phyloP scores from a whole-genome alignment of 169 alveolate genomes.

The Eimeria mitis region DNA sequence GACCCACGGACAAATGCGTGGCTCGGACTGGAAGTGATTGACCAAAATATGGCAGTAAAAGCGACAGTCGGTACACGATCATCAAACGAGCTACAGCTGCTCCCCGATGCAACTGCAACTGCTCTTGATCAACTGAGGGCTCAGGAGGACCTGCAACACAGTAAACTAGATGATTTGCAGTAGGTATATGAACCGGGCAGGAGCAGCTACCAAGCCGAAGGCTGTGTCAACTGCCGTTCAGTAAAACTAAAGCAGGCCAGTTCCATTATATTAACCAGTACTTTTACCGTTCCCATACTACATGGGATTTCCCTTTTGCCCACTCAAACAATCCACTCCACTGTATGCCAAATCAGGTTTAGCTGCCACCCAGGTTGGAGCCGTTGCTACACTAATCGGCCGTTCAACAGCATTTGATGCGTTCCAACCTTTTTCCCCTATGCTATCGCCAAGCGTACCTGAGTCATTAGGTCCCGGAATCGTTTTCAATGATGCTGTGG shows the following conservation, averaged over 20 bases:
- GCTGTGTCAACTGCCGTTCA: background rate
- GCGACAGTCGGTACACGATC: background rate
- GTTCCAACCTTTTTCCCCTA: slow-evolving; percentile 12
- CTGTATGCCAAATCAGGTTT: background rate
- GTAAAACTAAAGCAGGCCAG: background rate
- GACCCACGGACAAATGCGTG: background rate
- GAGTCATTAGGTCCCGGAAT: background rate
- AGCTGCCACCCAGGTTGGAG: slow-evolving; percentile 52
- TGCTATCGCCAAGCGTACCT: slow-evolving; percentile 33
- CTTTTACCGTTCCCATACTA: background rate
- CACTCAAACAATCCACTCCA: background rate
- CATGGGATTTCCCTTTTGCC: background rate
- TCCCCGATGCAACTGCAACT: background rate
- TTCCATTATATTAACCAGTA: background rate
- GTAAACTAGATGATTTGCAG: background rate
- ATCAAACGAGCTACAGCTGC: background rate
- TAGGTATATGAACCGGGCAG: background rate
- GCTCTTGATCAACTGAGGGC: background rate
- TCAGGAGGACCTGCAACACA: background rate
- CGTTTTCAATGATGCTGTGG: background rate
- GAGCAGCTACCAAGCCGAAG: background rate
- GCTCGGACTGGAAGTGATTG: background rate
- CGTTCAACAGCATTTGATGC: slow-evolving; percentile 49
- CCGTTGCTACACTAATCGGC: slow-evolving; percentile 12
- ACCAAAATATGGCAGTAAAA: background rate